Conservation (phyloP, 352 stramenopile species). For the Ophiocytium majus region DNA sequence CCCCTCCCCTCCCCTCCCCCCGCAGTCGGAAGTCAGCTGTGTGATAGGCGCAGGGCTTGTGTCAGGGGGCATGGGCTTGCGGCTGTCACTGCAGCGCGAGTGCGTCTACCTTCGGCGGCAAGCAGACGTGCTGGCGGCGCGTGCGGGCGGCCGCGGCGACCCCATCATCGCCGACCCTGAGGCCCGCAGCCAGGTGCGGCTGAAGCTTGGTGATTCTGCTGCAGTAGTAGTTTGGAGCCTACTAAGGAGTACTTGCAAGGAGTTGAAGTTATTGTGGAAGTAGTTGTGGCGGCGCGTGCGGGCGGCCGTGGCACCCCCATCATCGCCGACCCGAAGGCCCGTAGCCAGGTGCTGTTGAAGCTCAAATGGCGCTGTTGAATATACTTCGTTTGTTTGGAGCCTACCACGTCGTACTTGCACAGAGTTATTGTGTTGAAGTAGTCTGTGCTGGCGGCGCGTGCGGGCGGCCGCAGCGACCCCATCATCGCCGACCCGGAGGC, state of each 20-base stretch:
- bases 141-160: slow-evolving; percentile 19
- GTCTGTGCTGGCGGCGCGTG: background rate
- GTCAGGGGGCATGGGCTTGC: slow-evolving; percentile 8
- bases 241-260: too few relatives aligned
- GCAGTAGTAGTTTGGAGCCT: too few relatives aligned
- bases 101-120: background rate
- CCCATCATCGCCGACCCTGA: slow-evolving; percentile 41
- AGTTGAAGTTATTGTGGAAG: too few relatives aligned
- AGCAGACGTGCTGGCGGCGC: background rate
- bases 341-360: slow-evolving; percentile 30
- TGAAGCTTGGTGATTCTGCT: too few relatives aligned
- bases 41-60: background rate
- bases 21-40: background rate
- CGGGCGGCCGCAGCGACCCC: slow-evolving; percentile 23
- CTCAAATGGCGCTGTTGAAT: too few relatives aligned
- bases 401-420: too few relatives aligned
- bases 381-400: too few relatives aligned
- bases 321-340: slow-evolving; percentile 38
- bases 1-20: background rate
- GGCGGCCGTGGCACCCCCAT: slow-evolving; percentile 23
- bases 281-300: slow-evolving; percentile 1
- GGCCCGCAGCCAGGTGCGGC: slow-evolving; percentile 32
- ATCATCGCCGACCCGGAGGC: slow-evolving; percentile 40
- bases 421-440: too few relatives aligned
- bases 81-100: background rate